A percentile compares a stretch with the other conserved stretches of the same genome.
These are phyloP conservation scores for Lodderomyces jiufengensis DNA, from an alignment of 1,139 yeast genomes.

Conservation along the genomic window DNA sequence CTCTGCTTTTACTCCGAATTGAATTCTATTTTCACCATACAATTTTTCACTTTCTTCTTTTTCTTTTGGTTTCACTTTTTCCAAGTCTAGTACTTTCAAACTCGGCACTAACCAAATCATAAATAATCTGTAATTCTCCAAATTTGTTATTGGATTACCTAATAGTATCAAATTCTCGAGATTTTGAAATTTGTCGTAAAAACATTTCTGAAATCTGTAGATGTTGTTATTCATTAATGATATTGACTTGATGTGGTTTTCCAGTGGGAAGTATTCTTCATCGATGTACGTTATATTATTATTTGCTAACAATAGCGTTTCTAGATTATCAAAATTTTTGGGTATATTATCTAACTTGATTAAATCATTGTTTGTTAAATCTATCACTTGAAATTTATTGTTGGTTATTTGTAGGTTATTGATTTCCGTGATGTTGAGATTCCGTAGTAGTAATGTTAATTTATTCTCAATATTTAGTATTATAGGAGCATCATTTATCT, in stretches of 20 bases:
- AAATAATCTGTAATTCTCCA: slow-evolving; percentile 57
- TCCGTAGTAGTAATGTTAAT: slow-evolving; percentile 34
- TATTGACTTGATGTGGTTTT: slow-evolving; percentile 39
- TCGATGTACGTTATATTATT: slow-evolving; percentile 43
- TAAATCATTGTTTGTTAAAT: slow-evolving; percentile 65
- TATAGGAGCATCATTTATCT: slow-evolving; percentile 29
- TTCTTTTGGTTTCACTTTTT: slow-evolving; percentile 56
- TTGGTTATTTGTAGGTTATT: slow-evolving; percentile 35
- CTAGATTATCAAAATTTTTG: slow-evolving; percentile 32
- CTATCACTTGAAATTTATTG: slow-evolving; percentile 50
- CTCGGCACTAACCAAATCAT: slow-evolving; percentile 63
- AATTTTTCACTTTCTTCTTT: slow-evolving; percentile 38
- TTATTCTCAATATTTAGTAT: slow-evolving; percentile 36
- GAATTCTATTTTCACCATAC: slow-evolving; percentile 34
- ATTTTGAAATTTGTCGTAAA: slow-evolving; percentile 32
- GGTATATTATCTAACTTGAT: slow-evolving; percentile 54
- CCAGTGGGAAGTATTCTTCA: slow-evolving; percentile 17
- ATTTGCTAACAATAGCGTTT: slow-evolving; percentile 52
- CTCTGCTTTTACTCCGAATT: background rate
- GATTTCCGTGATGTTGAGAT: slow-evolving; percentile 29
- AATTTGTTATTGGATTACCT: slow-evolving; percentile 59
- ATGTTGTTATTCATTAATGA: slow-evolving; percentile 55
- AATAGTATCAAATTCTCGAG: slow-evolving; percentile 49
- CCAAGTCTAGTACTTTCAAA: slow-evolving; percentile 63
- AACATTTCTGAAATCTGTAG: slow-evolving; percentile 18